Conservation (phyloP, 352 stramenopile species). For the Phytophthora cryptogea region DNA sequence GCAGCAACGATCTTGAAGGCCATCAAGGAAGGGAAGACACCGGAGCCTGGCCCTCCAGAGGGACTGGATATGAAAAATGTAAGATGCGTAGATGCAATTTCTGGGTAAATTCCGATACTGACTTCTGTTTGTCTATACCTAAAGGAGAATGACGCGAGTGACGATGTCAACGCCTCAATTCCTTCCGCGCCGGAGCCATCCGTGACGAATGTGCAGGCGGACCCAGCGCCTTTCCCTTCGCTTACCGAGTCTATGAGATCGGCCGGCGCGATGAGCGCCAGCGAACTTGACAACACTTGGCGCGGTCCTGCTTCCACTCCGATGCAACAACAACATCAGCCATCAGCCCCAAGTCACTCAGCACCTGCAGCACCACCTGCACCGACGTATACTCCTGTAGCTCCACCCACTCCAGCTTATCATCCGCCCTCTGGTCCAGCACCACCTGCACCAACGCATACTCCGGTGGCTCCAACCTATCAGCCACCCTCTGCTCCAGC, state of each 20-base stretch:
- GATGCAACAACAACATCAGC: background rate
- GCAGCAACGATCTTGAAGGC: conserved; percentile 95
- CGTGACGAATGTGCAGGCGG: background rate
- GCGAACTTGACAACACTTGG: conserved; percentile 33
- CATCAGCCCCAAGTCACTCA: conserved; percentile 22
- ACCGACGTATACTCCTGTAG: conserved; percentile 15
- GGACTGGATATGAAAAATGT: conserved; percentile 47
- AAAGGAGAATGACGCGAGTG: conserved; percentile 22
- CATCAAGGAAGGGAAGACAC: conserved; percentile 91
- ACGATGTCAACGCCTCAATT: background rate
- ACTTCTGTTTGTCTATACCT: conserved; percentile 2
- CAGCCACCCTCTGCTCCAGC: conserved; percentile 15
- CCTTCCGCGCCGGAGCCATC: conserved; percentile 22
- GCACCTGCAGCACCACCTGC: conserved; percentile 6
- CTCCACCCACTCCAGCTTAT: conserved; percentile 24
- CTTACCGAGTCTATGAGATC: conserved; percentile 55
- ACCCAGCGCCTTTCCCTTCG: conserved; percentile 42
- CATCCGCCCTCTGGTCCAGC: conserved; percentile 15
- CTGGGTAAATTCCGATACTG: background rate
- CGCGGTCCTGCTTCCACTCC: conserved; percentile 17
- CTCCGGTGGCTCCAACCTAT: conserved; percentile 25
- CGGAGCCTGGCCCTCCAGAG: conserved; percentile 78
- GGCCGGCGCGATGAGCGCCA: conserved; percentile 34
- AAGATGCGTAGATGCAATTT: conserved; percentile 11
- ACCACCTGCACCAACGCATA: conserved; percentile 7